Base-by-base conservation (phyloP, 169 alveolate genomes). In the Cryptosporidium andersoni region DNA sequence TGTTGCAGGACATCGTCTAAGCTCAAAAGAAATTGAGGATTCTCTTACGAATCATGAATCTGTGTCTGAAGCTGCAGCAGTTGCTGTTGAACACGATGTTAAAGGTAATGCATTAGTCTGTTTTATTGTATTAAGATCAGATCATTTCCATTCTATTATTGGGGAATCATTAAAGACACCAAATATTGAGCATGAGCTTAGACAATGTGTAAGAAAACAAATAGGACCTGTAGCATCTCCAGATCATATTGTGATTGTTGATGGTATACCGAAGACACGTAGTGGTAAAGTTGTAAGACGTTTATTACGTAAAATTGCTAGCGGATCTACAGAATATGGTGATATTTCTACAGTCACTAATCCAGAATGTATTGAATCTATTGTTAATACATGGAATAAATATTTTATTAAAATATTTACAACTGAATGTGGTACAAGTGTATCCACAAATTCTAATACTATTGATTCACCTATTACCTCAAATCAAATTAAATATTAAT, bases 171-270 rank as follows among this genome's bases (percentile, higher is more conserved):
- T 68, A 1, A 74, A 37, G 14, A 60, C 53, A 37, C 85, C 55
- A 25, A 66, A 66, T 56, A 39, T 74, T 39, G 85, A 74, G 34
- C 7, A 60, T 8, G 85, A 89, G 65, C 48, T 89, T 25, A 74
- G 88, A 49, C 53, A 80, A 34, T 80, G 81, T 47, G 95, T 94
- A 52, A 81, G 97, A 45, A 90, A 90, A 58, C 93, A 89, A 52
- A 94, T 96, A 34, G 99, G 99, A 2, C 97, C 97, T 4, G 93
- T 96, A 52, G 98, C 97, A 45, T 91, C 96, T 51, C 98, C 98
- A 3, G 98, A 96, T 81, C 88, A 90, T 58, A 93, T 96, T 51
- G 80, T 93, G 25, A 64, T 94, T 40, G 95, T 92, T 43, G 90
- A 64, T 48, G 85, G 89, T 90, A 68, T 96, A 52, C 99, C 99